Percentiles rank a stretch among this genome's conserved stretches.
Conservation (phyloP, 23 red algal species). For the Gracilaria caudata region DNA sequence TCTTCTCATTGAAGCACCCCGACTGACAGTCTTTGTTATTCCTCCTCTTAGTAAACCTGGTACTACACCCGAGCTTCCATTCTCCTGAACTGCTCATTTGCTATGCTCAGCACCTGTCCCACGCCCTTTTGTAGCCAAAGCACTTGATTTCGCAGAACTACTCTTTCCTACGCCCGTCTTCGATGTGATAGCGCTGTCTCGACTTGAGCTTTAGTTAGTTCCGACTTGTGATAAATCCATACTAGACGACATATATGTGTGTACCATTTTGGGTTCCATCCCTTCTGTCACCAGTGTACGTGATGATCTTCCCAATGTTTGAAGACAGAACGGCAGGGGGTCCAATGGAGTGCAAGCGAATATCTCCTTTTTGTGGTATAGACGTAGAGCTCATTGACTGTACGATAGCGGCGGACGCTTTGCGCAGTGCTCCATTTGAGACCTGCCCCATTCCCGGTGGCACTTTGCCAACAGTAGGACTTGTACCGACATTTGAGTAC, state of each 20-base stretch:
- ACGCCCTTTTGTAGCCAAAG: background rate
- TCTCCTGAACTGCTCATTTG: background rate
- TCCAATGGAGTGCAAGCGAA: background rate
- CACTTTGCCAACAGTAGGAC: background rate
- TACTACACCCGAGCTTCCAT: background rate
- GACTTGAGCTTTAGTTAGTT: background rate
- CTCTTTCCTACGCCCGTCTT: background rate
- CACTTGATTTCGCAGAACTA: background rate
- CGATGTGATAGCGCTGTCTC: background rate
- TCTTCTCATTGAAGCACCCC: background rate
- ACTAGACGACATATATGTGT: background rate
- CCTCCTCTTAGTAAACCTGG: background rate
- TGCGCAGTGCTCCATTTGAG: background rate
- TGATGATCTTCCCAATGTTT: background rate
- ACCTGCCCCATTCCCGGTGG: background rate
- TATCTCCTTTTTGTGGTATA: background rate
- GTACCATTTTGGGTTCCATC: background rate
- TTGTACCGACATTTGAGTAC: background rate
- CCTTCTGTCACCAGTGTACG: background rate
- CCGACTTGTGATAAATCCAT: background rate
- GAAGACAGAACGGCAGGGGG: background rate
- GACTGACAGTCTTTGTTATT: background rate
- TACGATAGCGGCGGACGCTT: background rate
- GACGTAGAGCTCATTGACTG: constrained; percentile 14
- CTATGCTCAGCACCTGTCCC: background rate